Base-by-base conservation (phyloP, 768 basidiomycete species). In the Pisolithus albus region DNA sequence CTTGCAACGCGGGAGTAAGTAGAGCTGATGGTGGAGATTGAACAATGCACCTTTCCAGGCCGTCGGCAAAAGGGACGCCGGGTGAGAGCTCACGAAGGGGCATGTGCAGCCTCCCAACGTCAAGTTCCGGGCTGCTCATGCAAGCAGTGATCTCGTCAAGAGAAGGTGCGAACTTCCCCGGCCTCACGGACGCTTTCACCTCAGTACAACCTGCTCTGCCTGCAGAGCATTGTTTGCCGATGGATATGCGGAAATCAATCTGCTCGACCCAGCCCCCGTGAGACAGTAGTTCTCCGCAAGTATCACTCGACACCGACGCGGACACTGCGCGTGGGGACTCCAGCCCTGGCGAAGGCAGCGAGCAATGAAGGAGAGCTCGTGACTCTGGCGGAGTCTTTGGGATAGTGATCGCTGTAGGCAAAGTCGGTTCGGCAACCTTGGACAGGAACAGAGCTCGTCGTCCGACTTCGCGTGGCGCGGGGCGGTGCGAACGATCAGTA, bases 61-160 rank as follows among this genome's bases (percentile, higher is more conserved):
- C 19, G 39, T 57, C 45, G 44, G 56, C 52, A 32, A 30, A 52
- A 23, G 26, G 41, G 16, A 51, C 51, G 13, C 51, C 51, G 2
- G 52, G 24, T 19, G 61, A 44, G 58, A 65, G 55, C 48, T 64
- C 49, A 50, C 69, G 73, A 24, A 72, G 41, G 23, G 76, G 74
- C 64, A 76, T 61, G 57, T 69, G 70, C 51, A 77, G 59, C 46
- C 77, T 69, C 51, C 76, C 77, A 26, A 70, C 59, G 32, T 68
- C 55, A 26, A 70, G 58, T 52, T 64, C 61, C 30, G 56, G 61
- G 21, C 36, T 40, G 36, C 72, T 75, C 58, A 87, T 59, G 55
- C 75, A 84, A 39, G 86, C 82, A 30, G 81, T 79, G 52, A 89
- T 88, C 61, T 89, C 82, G 57, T 86, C 86, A 53, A 90, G 78